Conservation (phyloP, 1,139 yeast species). For the Saccharomycopsis hybrid region DNA sequence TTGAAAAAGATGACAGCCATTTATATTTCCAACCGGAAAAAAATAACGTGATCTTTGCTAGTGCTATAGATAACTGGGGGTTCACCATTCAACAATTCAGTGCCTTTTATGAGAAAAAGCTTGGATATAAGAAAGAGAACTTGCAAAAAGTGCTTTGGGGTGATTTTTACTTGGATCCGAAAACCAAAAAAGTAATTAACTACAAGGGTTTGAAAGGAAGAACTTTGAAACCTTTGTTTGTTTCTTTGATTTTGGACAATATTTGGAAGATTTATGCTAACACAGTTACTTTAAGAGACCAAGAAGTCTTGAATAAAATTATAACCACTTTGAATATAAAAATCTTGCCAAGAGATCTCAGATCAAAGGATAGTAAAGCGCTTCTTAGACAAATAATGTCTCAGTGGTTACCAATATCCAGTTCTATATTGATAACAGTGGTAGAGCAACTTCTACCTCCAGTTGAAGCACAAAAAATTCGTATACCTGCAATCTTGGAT, state of each 20-base stretch:
- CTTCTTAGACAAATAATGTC: constrained; percentile 67
- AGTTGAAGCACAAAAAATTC: constrained; percentile 57
- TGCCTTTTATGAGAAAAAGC: constrained; percentile 72
- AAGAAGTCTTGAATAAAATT: constrained; percentile 69
- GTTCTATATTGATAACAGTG: constrained; percentile 77
- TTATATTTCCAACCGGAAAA: constrained; percentile 84
- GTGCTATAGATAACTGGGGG: constrained; percentile 98
- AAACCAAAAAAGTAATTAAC: constrained; percentile 72
- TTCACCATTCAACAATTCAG: constrained; percentile 87
- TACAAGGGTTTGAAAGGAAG: constrained; percentile 47
- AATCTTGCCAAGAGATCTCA: constrained; percentile 66
- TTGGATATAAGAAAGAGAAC: constrained; percentile 77
- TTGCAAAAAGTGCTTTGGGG: constrained; percentile 95
- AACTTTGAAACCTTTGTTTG: constrained; percentile 72
- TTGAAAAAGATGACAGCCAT: constrained; percentile 76
- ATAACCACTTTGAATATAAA: constrained; percentile 63
- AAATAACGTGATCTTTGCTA: constrained; percentile 89
- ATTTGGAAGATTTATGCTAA: constrained; percentile 88
- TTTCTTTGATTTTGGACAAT: constrained; percentile 77
- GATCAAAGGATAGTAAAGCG: constrained; percentile 68
- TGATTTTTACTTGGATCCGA: constrained; percentile 82
- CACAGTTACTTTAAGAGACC: constrained; percentile 56
- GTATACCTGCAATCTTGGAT: constrained; percentile 63
- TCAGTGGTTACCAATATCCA: constrained; percentile 93
- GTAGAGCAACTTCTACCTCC: constrained; percentile 88